phyloP scores from a whole-genome alignment of 176 grass and related monocot genomes.

The Phoenix dactylifera region DNA sequence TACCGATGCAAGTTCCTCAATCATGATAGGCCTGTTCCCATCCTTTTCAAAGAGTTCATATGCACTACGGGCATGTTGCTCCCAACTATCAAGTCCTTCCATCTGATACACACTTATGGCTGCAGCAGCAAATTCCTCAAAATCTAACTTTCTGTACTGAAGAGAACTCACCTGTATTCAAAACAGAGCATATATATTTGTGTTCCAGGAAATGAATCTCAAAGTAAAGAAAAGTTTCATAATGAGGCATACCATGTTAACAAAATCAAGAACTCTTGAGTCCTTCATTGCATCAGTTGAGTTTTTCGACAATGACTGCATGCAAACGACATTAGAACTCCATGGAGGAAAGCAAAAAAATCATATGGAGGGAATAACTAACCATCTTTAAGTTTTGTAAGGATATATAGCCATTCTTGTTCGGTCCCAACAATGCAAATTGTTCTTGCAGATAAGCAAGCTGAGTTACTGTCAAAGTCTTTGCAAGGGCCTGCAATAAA shows the following conservation, averaged over 20 bases:
- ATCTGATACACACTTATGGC: conserved; percentile 93
- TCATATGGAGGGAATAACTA: conserved; percentile 3
- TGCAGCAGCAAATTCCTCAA: conserved; percentile 90
- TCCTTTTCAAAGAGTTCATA: conserved; percentile 97
- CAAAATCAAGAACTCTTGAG: conserved; percentile 93
- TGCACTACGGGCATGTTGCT: conserved; percentile 68
- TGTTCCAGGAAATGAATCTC: too few species aligned
- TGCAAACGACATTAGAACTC: background rate
- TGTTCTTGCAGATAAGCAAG: conserved; percentile 87
- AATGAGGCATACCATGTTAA: conserved; percentile 49
- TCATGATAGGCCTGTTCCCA: conserved; percentile 96
- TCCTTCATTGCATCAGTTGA: conserved; percentile 96
- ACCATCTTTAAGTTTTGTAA: conserved; percentile 94
- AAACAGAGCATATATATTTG: background rate
- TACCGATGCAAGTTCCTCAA: conserved; percentile 98
- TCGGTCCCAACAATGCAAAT: conserved; percentile 76
- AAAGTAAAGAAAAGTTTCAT: background rate
- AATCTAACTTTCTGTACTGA: conserved; percentile 99
- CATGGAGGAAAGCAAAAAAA: background rate
- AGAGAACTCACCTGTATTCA: conserved; percentile 75
- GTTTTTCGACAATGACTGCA: conserved; percentile 74
- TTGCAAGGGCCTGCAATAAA: conserved; percentile 79
- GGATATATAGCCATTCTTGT: conserved; percentile 91
- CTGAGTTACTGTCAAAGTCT: conserved; percentile 73
- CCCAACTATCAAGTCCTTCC: conserved; percentile 95